A percentile compares a stretch with the other conserved stretches of the same genome.
Evolutionary conservation across 441 rosid species (phyloP).

Genomic region (Euphorbia celastroides): DNA sequence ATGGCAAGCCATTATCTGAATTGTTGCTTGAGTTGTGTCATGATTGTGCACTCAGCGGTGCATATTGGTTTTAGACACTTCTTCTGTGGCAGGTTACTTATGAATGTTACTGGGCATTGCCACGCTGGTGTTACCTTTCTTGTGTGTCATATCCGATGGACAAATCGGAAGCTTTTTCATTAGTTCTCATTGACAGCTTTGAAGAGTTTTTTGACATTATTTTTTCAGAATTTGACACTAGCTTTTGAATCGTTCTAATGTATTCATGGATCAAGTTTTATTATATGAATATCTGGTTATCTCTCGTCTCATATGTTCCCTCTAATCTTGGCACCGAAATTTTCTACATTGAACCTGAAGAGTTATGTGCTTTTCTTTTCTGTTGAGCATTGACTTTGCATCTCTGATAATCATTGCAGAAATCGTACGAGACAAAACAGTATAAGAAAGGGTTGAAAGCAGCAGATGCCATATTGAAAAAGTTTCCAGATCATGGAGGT

Average conservation of each 20-base stretch:
- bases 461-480: constrained; percentile 95
- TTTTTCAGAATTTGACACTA: background rate
- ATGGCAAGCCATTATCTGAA: background rate
- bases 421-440: constrained; percentile 98
- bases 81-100: background rate
- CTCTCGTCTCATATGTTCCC: background rate
- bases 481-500: constrained; percentile 99
- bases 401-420: constrained; percentile 44
- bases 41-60: background rate
- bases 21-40: background rate
- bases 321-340: background rate
- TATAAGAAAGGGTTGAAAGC: constrained; percentile 98
- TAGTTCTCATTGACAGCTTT: background rate
- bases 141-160: background rate
- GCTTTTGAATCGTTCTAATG: background rate
- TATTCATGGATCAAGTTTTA: background rate
- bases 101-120: background rate
- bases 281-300: no score
- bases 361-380: background rate
- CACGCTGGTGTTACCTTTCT: background rate
- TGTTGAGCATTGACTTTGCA: background rate
- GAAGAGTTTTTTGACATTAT: background rate
- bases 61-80: background rate
- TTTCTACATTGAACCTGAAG: background rate
- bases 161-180: background rate